A percentile compares a stretch with the other conserved stretches of the same genome.
phyloP scores from a whole-genome alignment of 257 asterid species.

The Rhazya stricta region DNA sequence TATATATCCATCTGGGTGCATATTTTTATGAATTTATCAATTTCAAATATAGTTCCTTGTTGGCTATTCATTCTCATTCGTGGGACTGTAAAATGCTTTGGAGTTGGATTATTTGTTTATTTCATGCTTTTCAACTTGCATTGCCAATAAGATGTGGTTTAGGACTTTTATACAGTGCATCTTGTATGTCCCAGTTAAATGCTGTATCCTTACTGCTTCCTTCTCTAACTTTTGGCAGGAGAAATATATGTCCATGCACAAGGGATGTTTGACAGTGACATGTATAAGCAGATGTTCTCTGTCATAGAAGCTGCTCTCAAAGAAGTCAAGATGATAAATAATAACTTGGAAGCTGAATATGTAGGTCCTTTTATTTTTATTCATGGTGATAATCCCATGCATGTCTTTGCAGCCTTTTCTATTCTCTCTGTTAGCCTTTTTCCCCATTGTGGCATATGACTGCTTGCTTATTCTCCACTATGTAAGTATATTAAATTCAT shows the following conservation, averaged over 20 bases:
- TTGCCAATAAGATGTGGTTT: neutral
- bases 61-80: neutral
- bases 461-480: neutral
- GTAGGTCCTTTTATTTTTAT: conserved; percentile 38
- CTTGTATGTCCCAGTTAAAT: conserved; percentile 3
- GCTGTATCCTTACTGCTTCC: neutral
- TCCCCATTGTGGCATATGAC: neutral
- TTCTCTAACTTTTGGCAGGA: conserved; percentile 49
- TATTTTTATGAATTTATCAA: neutral
- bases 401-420: neutral
- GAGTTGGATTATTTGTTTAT: neutral
- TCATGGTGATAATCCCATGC: neutral
- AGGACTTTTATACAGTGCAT: conserved; percentile 10
- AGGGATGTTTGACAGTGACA: conserved; percentile 63
- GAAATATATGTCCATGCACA: conserved; percentile 83
- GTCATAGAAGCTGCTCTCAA: conserved; percentile 63
- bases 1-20: neutral
- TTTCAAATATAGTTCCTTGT: neutral
- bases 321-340: conserved; percentile 53
- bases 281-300: conserved; percentile 65
- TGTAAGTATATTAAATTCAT: neutral
- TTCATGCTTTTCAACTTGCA: neutral
- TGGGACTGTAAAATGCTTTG: neutral
- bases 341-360: conserved; percentile 82
- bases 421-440: conserved; percentile 1